These are phyloP conservation scores for Cubamyces lactineus DNA, from an alignment of 768 basidiomycete species.

Conservation along the genomic window DNA sequence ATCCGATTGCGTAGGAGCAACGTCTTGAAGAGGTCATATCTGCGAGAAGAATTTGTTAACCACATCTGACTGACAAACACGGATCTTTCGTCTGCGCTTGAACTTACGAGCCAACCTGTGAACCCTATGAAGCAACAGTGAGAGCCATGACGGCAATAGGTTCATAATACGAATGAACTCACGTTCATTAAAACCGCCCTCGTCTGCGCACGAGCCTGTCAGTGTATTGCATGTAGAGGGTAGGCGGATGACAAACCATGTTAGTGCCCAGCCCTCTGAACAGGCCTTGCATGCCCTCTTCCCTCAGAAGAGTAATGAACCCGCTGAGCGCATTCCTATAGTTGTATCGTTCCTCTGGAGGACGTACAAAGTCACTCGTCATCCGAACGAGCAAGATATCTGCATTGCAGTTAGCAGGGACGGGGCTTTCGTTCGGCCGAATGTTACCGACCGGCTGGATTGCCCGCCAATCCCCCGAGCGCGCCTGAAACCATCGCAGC, in stretches of 20 bases:
- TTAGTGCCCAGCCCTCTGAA: slow-evolving; percentile 80
- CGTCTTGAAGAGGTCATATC: slow-evolving; percentile 79
- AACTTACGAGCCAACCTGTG: slow-evolving; percentile 84
- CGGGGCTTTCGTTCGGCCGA: too few species aligned
- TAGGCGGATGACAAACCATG: slow-evolving; percentile 47
- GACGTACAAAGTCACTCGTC: slow-evolving; percentile 83
- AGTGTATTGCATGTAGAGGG: slow-evolving; percentile 7
- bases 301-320: slow-evolving; percentile 61
- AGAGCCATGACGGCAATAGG: slow-evolving; percentile 5
- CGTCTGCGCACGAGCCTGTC: slow-evolving; percentile 38
- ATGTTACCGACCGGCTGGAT: slow-evolving; percentile 65
- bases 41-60: slow-evolving; percentile 34
- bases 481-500: slow-evolving; percentile 77
- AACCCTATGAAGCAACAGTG: slow-evolving; percentile 48
- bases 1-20: slow-evolving; percentile 54
- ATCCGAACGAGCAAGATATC: slow-evolving; percentile 83
- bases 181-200: slow-evolving; percentile 80
- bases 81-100: background rate
- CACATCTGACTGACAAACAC: background rate
- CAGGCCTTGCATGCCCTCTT: slow-evolving; percentile 73
- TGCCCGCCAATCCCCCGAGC: slow-evolving; percentile 82
- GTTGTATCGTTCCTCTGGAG: slow-evolving; percentile 71
- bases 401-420: slow-evolving; percentile 22
- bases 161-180: slow-evolving; percentile 31
- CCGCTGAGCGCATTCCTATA: slow-evolving; percentile 83